These are phyloP conservation scores for Boletus tylopilopsis DNA, from an alignment of 768 basidiomycete species.

Conservation along the genomic window DNA sequence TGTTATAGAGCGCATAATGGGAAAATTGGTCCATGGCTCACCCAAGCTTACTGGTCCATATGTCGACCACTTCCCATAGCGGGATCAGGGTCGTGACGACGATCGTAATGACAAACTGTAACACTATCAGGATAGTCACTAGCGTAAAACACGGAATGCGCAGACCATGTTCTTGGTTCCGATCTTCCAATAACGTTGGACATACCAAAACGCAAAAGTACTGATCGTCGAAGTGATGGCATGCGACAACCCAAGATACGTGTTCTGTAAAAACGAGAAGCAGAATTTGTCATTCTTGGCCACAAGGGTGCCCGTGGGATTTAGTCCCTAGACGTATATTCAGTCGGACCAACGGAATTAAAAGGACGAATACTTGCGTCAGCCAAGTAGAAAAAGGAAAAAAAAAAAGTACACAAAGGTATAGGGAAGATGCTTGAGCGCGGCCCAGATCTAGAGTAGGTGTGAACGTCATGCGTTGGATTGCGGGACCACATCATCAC, in stretches of 20 bases:
- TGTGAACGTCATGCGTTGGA: neutral
- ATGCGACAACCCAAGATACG: constrained; percentile 73
- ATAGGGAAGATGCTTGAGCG: constrained; percentile 71
- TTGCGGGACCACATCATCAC: constrained; percentile 28
- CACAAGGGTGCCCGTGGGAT: constrained; percentile 75
- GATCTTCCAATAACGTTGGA: constrained; percentile 76
- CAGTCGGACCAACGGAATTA: neutral
- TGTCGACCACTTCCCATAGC: constrained; percentile 82
- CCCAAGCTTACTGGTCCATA: constrained; percentile 77
- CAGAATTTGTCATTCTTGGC: constrained; percentile 73
- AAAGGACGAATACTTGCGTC: constrained; percentile 44
- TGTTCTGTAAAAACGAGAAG: constrained; percentile 80
- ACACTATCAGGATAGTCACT: neutral
- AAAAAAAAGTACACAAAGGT: constrained; percentile 78
- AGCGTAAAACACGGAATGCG: neutral
- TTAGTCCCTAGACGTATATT: constrained; percentile 53
- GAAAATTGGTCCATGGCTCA: constrained; percentile 28
- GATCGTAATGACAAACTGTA: constrained; percentile 72
- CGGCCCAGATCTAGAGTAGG: constrained; percentile 63
- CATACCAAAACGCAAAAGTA: constrained; percentile 79
- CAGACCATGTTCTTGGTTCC: constrained; percentile 77
- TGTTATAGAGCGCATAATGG: constrained; percentile 1
- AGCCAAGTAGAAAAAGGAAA: constrained; percentile 74
- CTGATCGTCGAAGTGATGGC: constrained; percentile 71
- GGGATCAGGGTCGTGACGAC: constrained; percentile 75